Percentiles rank a stretch among this genome's conserved stretches.
Evolutionary conservation across 768 basidiomycete genomes (phyloP).

Genomic region (Russula lepida): DNA sequence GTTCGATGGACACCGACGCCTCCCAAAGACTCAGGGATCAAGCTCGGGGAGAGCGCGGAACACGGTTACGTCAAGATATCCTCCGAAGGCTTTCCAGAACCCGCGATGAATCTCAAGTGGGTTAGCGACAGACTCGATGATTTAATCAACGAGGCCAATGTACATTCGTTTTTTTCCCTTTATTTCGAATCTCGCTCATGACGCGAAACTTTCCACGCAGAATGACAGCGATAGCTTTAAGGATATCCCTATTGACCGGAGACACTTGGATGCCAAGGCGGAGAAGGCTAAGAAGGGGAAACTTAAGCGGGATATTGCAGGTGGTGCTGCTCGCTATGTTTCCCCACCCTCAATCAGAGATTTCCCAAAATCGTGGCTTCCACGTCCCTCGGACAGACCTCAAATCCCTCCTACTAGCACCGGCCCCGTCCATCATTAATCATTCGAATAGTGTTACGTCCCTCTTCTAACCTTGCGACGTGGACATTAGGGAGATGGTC

Average conservation of each 20-base stretch:
- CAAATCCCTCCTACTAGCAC: neutral
- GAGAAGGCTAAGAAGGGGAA: constrained; percentile 69
- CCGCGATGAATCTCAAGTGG: constrained; percentile 90
- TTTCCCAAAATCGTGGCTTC: constrained; percentile 22
- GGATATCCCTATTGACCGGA: constrained; percentile 70
- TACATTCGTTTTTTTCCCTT: constrained; percentile 35
- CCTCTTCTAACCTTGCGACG: neutral
- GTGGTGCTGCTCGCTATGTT: constrained; percentile 15
- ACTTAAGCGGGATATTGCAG: constrained; percentile 20
- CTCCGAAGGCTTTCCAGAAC: constrained; percentile 77
- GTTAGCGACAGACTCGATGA: constrained; percentile 78
- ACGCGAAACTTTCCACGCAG: constrained; percentile 24
- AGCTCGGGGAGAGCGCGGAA: constrained; percentile 36
- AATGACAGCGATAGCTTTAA: constrained; percentile 39
- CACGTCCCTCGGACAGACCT: constrained; percentile 22
- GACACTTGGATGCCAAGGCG: constrained; percentile 67
- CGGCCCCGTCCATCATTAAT: neutral
- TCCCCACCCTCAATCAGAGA: constrained; percentile 21
- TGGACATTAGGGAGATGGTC: neutral
- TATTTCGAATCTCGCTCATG: neutral
- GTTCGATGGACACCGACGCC: constrained; percentile 74
- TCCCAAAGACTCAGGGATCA: constrained; percentile 59
- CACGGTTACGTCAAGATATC: constrained; percentile 87
- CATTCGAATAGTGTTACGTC: neutral
- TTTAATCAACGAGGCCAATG: constrained; percentile 77